These are phyloP conservation scores for Fusarium tanahbumbuense DNA, from an alignment of 2,329 filamentous ascomycete species.

Conservation along the genomic window DNA sequence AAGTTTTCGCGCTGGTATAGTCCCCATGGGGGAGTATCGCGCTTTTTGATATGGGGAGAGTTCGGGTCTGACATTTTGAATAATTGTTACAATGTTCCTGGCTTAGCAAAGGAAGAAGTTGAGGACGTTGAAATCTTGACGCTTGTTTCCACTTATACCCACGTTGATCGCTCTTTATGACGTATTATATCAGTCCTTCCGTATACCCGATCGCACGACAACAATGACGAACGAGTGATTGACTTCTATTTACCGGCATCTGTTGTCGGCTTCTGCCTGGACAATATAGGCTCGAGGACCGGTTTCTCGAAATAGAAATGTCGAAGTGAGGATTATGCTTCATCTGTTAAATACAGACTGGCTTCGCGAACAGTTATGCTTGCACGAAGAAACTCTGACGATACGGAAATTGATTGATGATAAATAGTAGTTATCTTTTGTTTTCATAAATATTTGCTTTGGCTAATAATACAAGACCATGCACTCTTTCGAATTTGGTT, in stretches of 20 bases:
- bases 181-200: background rate
- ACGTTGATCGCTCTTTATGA: background rate
- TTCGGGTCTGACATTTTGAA: constrained; percentile 1
- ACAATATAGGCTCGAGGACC: no score
- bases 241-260: background rate
- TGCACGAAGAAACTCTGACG: background rate
- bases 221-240: constrained; percentile 13
- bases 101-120: background rate
- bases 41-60: constrained; percentile 4
- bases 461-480: background rate
- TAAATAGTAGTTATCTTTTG: accelerated
- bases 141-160: background rate
- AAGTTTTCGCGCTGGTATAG: constrained; percentile 20
- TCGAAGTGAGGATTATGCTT: background rate
- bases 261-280: background rate
- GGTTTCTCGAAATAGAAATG: no score
- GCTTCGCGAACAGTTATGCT: accelerated
- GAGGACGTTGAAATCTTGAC: accelerated
- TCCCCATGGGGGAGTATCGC: constrained; percentile 13
- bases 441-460: background rate
- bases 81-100: accelerated
- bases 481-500: accelerated
- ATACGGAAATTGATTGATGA: background rate
- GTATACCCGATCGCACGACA: background rate
- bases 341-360: no score